These are phyloP conservation scores for Entamoeba invadens DNA, from an alignment of 208 protist species.

Conservation along the genomic window DNA sequence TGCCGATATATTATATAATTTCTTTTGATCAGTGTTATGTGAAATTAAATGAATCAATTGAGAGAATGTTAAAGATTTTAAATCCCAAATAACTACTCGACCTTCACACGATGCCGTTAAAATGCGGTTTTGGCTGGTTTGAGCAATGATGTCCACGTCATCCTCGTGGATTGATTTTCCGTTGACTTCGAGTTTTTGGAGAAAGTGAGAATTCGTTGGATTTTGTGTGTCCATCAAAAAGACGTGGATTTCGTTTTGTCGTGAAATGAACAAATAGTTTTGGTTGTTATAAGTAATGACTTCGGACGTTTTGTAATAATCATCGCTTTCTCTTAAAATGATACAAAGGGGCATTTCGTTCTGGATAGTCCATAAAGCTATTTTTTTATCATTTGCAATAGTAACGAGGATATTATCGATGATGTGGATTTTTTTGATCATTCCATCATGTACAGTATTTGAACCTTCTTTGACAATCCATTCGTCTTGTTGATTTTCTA, in stretches of 20 bases:
- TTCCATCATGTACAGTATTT: not conserved
- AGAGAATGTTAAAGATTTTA: not conserved
- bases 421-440: not conserved
- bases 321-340: not conserved
- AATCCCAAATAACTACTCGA: not conserved
- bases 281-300: too few relatives aligned
- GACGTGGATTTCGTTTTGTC: not conserved
- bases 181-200: not conserved
- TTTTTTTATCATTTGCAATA: not conserved
- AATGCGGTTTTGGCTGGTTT: not conserved
- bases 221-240: not conserved
- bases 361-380: not conserved
- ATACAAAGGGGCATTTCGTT: not conserved
- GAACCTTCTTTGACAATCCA: not conserved
- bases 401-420: not conserved
- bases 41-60: not conserved
- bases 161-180: not conserved
- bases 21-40: not conserved
- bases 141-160: not conserved
- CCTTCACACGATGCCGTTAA: not conserved
- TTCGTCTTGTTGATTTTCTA: not conserved
- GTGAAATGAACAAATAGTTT: not conserved
- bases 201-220: not conserved
- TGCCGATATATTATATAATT: not conserved
- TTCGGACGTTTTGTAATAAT: not conserved